Evolutionary conservation across 306 rosid species (phyloP).

Genomic region (Senna siamea): DNA sequence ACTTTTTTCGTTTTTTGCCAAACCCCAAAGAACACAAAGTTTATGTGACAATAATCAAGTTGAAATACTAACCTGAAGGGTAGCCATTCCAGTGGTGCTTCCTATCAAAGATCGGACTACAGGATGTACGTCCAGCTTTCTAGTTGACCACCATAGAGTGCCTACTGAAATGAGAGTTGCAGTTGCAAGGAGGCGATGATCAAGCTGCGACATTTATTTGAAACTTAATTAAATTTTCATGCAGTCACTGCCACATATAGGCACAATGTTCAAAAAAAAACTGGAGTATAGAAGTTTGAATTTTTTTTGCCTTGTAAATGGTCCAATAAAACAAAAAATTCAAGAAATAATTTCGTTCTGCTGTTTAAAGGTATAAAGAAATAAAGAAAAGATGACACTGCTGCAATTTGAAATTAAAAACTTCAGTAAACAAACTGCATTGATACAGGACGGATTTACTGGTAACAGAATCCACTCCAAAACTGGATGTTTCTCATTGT

Average conservation of each 20-base stretch:
- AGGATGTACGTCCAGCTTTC: conserved; percentile 82
- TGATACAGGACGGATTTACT: background rate
- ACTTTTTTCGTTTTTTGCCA: too few species aligned
- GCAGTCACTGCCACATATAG: background rate
- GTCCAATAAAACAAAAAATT: conserved; percentile 21
- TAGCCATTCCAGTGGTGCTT: conserved; percentile 71
- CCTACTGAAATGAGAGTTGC: conserved; percentile 66
- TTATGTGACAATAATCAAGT: background rate
- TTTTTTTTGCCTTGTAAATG: background rate
- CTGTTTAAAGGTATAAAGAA: background rate
- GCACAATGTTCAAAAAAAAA: background rate
- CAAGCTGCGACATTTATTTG: conserved; percentile 57
- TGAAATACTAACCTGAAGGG: conserved; percentile 67
- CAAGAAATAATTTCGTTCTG: conserved; percentile 7
- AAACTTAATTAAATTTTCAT: conserved; percentile 18
- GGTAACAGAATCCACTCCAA: background rate
- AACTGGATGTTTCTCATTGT: background rate
- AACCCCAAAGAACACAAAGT: too few species aligned
- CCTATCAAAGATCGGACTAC: conserved; percentile 71
- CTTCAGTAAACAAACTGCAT: background rate
- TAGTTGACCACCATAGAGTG: conserved; percentile 72
- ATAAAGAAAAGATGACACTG: background rate
- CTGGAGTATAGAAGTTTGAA: background rate
- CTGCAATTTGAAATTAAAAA: conserved; percentile 3
- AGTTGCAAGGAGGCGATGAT: conserved; percentile 85